Evolutionary conservation across 106 monocot genomes (phyloP).

Genomic region (Dioscorea alata): DNA sequence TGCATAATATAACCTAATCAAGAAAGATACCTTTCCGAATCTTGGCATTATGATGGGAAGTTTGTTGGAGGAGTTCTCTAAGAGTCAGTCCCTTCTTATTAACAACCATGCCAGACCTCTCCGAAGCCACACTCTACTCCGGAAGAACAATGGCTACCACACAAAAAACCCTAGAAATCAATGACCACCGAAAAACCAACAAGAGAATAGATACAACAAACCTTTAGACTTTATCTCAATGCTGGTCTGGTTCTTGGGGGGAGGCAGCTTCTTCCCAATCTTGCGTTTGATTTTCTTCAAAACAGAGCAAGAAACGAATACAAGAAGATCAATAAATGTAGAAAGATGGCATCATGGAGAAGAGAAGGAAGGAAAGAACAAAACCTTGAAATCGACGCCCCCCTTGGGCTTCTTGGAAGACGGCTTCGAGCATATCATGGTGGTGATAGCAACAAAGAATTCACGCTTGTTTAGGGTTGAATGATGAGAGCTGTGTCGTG

Average conservation of each 20-base stretch:
- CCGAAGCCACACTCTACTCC: conserved; percentile 77
- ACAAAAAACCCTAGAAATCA: neutral
- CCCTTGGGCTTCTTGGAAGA: conserved; percentile 46
- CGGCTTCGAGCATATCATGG: conserved; percentile 46
- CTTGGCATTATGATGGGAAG: conserved; percentile 88
- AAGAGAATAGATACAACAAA: conserved; percentile 1
- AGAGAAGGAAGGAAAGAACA: neutral
- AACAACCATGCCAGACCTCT: conserved; percentile 62
- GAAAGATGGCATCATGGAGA: neutral
- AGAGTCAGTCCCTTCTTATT: conserved; percentile 81
- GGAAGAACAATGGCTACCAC: conserved; percentile 74
- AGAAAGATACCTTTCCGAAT: conserved; percentile 51
- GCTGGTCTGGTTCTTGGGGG: conserved; percentile 73
- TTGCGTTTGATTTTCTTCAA: conserved; percentile 78
- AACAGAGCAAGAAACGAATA: neutral
- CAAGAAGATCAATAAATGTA: neutral
- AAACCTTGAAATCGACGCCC: conserved; percentile 57
- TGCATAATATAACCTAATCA: neutral
- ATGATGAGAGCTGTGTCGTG: no score
- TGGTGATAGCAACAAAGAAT: neutral
- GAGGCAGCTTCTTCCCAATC: conserved; percentile 80
- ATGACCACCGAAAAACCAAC: neutral
- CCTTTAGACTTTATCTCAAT: conserved; percentile 83
- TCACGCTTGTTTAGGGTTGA: no score
- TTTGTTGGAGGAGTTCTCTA: conserved; percentile 81